phyloP scores from a whole-genome alignment of 2,329 filamentous ascomycete species.

The Aspergillus pseudonomiae region DNA sequence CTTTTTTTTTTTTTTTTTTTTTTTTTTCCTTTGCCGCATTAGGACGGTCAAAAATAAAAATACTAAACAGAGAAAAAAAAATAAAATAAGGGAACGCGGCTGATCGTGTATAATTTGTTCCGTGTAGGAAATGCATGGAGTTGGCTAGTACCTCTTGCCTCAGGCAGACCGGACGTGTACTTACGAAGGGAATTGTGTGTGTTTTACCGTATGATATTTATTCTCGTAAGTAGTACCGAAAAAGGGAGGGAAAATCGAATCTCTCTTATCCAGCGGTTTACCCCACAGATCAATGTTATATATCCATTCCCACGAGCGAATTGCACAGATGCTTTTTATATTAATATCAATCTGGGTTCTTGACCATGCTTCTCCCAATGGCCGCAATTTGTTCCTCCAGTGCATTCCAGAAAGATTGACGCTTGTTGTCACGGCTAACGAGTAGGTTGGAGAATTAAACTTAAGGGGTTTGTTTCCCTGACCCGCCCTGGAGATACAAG shows the following conservation, averaged over 20 bases:
- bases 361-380: neutral
- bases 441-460: neutral
- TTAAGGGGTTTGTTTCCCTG: neutral
- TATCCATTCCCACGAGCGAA: neutral
- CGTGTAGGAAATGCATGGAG: neutral
- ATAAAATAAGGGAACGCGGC: slow-evolving; percentile 15
- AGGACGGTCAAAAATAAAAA: slow-evolving; percentile 3
- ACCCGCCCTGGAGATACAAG: slow-evolving; percentile 2
- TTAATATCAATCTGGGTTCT: neutral
- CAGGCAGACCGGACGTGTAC: neutral
- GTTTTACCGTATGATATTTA: neutral
- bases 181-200: neutral
- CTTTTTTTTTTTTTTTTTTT: neutral
- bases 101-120: neutral
- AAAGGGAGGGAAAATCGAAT: neutral
- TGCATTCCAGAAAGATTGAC: slow-evolving; percentile 4
- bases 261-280: neutral
- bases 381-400: neutral
- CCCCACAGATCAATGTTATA: neutral
- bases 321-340: neutral
- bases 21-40: slow-evolving; percentile 11
- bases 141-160: neutral
- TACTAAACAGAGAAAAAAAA: slow-evolving; percentile 3
- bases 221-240: neutral
- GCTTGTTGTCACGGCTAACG: neutral